Evolutionary conservation across 1,284 basidiomycete genomes (phyloP), one percentile per base, ranked within the genome.

Genomic region (Trametes pubescens): DNA sequence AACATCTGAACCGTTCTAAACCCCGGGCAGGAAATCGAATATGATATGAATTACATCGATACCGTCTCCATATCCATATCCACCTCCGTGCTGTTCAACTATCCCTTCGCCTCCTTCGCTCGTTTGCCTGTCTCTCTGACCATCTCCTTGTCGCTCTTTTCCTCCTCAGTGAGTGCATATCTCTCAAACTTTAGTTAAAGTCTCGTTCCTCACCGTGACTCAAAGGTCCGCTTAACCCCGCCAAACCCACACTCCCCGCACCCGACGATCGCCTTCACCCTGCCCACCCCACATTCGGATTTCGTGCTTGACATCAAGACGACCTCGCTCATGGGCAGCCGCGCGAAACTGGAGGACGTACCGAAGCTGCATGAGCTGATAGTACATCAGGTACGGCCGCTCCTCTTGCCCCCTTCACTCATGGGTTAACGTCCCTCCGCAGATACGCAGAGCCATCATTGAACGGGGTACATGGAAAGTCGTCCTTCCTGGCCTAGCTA

Each of bases 311-410:
- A 89, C 68, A 79, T 93, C 32, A 86, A 86, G 56, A 93, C 89
- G 32, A 91, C 86, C 8, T 94, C 92, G 26, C 81, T 93, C 2
- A 87, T 94, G 84, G 92, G 92, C 43, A 93, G 91, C 69, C 87
- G 92, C 44, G 92, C 92, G 40, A 92, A 93, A 75, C 82, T 94
- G 0, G 91, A 90, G 40, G 91, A 94, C 71, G 90, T 94, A 4
- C 92, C 92, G 29, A 94, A 94, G 74, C 78, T 94, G 14, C 92
- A 94, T 68, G 92, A 94, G 73, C 79, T 94, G 51, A 93, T 94
- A 46, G 86, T 91, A 70, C 83, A 87, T 71, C 91, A 93, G 79
- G 85, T 92, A 13, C 81, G 85, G 81, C 81, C 54, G 76, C 83
- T 18, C 4, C 37, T 35, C 13, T 5, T 13, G 43, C 6, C 21